Base-by-base conservation (phyloP, 257 asterid genomes). In the Solanum dulcamara region DNA sequence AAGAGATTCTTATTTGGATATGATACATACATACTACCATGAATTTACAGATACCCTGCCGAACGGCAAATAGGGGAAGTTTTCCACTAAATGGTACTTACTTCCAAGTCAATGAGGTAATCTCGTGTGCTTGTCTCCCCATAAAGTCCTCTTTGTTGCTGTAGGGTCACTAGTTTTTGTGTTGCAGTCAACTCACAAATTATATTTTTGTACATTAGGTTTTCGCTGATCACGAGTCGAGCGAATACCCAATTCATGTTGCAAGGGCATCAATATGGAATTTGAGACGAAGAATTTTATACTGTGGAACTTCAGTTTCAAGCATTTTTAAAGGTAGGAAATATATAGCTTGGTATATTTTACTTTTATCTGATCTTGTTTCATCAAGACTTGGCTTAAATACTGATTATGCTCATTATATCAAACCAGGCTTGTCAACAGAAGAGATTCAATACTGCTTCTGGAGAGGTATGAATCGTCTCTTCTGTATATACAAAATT, bases 61-160 rank as follows among this genome's bases (percentile, higher is more conserved):
- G 92, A 53, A 93, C 97, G 4, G 96, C 97, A 38, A 91, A 83
- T 22, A 83, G 87, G 75, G 97, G 97, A 68, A 33, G 88, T 18
- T 95, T 95, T 85, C 97, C 98, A n/a, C 91, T 94, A 0, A 93
- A 91, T 4, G 98, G 97, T 66, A 95, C 98, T 10, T 95, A 94
- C 72, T 95, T 93, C 88, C 98, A 95, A 77, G 88, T 85, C 20
- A 94, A 94, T 11, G 98, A 95, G 98, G 98, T 93, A 87, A 24
- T 17, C 80, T 71, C 81, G 5, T 84, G 46, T 33, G 18, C 37
- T 51, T 51, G 28, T 33, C 51, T 81, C 30, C 75, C 24, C 37
- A 51, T 81, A n/a, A 64, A 26, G 48, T 6, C 17, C 10, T 77
- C 5, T 4, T n/a, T n/a, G n/a, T n/a, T n/a, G n/a, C n/a, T n/a